Base-by-base conservation (phyloP, 2,329 filamentous ascomycete genomes). In the Colletotrichum sp. region DNA sequence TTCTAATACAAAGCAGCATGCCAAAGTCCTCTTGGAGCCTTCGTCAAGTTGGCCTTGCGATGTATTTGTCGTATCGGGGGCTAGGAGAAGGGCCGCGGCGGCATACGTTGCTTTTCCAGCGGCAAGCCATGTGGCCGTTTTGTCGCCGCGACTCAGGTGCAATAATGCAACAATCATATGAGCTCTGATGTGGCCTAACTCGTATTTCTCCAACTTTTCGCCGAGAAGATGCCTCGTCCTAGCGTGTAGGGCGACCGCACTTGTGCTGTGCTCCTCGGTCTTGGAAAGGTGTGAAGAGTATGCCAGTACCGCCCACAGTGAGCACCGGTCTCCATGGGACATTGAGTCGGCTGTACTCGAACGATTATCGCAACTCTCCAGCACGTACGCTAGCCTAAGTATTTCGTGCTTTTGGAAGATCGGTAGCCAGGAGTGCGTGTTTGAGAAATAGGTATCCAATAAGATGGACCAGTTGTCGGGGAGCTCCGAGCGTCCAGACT, bases 361-460 rank as follows among this genome's bases (percentile, higher is more conserved):
- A 21, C 16, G 18, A 2, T 28, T 26, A 5, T 30, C 21, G n/a
- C 24, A 7, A 15, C 30, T 65, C 30, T 52, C 28, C 4, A 67
- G 26, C 26, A 75, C 12, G 21, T 70, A 69, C 3, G 64, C 64
- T 15, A 70, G 56, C 13, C 75, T 62, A 5, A 75, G 26, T 1
- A 77, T 58, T 15, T 74, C 73, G 36, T 77, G 70, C 36, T 75
- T 77, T 38, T 68, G 72, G 15, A 55, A 67, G 8, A 73, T 61
- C 10, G 70, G 70, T 3, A 72, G 64, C 64, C 70, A 72, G 6
- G 61, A 68, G 32, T 72, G 70, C 5, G 36, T 52, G 55, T 68
- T 43, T 13, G 62, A n/a, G 34, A 72, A 67, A 36, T 72, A 72
- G 1, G 66, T 15, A 16, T 72, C 70, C 30, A 72, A 26, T 13